phyloP scores from a whole-genome alignment of 352 stramenopile genomes.

The Achlya hypogyna region DNA sequence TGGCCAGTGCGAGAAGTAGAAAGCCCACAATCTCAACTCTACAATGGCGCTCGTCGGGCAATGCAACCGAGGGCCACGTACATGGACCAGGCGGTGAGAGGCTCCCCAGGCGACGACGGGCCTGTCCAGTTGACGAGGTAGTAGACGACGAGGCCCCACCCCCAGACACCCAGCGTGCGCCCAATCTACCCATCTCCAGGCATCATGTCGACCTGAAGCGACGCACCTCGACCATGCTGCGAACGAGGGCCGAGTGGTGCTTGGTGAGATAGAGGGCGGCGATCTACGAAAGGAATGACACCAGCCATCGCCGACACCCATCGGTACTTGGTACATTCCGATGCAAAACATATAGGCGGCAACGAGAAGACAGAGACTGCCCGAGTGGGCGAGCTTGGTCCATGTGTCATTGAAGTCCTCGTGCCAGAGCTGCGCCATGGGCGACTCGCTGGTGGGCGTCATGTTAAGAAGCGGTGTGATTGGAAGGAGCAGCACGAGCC shows the following conservation, averaged over 20 bases:
- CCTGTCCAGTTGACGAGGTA: constrained; percentile 16
- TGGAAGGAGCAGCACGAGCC: constrained; percentile 22
- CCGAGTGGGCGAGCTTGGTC: constrained; percentile 16
- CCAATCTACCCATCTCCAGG: constrained; percentile 1
- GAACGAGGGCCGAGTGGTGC: constrained; percentile 20
- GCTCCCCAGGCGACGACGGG: constrained; percentile 7
- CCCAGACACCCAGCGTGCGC: constrained; percentile 20
- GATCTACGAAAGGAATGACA: too few relatives aligned
- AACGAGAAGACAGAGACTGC: neutral
- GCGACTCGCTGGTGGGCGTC: constrained; percentile 9
- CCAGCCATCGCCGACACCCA: neutral
- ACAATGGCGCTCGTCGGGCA: neutral
- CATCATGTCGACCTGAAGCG: neutral
- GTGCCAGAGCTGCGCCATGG: constrained; percentile 18
- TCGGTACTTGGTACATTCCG: constrained; percentile 12
- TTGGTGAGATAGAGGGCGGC: constrained; percentile 21
- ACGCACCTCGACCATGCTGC: constrained; percentile 20
- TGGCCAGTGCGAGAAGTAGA: constrained; percentile 16
- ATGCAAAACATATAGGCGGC: constrained; percentile 3
- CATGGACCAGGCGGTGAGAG: constrained; percentile 11
- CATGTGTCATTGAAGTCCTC: constrained; percentile 23
- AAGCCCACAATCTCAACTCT: constrained; percentile 20
- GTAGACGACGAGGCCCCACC: constrained; percentile 8
- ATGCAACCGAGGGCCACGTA: neutral
- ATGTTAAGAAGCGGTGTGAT: constrained; percentile 8